Base-by-base conservation (phyloP, 2,329 filamentous ascomycete genomes). In the Colletotrichum aenigma region DNA sequence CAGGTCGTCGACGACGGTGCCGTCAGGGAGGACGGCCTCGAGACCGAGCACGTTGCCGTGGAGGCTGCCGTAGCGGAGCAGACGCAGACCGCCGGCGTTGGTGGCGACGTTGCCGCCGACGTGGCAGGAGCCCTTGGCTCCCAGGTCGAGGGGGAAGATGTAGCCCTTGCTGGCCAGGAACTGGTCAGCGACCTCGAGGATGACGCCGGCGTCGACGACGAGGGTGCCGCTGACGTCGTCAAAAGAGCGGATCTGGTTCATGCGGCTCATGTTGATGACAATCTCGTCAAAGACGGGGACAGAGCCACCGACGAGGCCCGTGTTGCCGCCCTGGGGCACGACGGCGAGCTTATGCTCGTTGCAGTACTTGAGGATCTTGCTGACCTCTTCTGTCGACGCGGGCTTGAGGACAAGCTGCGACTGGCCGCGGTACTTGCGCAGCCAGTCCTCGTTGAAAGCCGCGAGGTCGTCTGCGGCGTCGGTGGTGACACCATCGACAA, bases 231-330 rank as follows among this genome's bases (percentile, higher is more conserved):
- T 98, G 66, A 97, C 94, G 70, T 97, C 94, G 85, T 99, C 97
- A 81, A 99, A 98, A 4, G 94, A 96, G 80, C 94, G 91, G 77
- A 99, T 96, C 81, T 92, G 87, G 88, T 97, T 98, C 95, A 99
- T 97, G 78, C 95, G 94, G 79, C 92, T 91, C 83, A 97, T 93
- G 85, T 93, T 98, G 87, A 99, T 91, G 80, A 99, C 94, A 79
- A 99, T 98, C 89, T 99, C 97, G 83, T 99, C 97, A 83, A 98
- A 99, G 24, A 99, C 96, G 1, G 97, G 97, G 32, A 99, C 95
- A 1, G 95, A 98, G 65, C 97, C 97, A 74, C 97, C 97, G 3
- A 99, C 97, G 38, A 99, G 90, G 8, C 97, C 97, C 4, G 97
- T 98, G 85, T 99, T 99, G 72, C 97, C 97, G 78, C 97, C 97